Percentiles rank a stretch among this genome's conserved stretches.
phyloP scores from a whole-genome alignment of 495 filamentous ascomycete genomes.

The Bathelium albidoporum region DNA sequence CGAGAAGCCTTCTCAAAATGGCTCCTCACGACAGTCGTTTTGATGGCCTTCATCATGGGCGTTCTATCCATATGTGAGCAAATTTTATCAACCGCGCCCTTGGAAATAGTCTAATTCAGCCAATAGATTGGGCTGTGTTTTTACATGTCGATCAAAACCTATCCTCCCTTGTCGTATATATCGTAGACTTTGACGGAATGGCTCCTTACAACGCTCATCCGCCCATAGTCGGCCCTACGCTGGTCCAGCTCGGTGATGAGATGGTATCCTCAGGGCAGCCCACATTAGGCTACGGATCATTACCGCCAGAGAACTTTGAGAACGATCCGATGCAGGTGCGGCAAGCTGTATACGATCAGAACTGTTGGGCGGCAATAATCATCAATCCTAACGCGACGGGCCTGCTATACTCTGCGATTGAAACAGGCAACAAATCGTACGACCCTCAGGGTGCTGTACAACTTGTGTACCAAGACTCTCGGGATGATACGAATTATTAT shows the following conservation, averaged over 20 bases:
- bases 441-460: slow-evolving; percentile 54
- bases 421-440: slow-evolving; percentile 49
- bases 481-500: slow-evolving; percentile 45
- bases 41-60: slow-evolving; percentile 20
- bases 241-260: slow-evolving; percentile 13
- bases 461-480: slow-evolving; percentile 46
- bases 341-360: slow-evolving; percentile 49
- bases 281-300: slow-evolving; percentile 12
- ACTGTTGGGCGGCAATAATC: slow-evolving; percentile 55
- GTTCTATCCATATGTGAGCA: slow-evolving; percentile 17
- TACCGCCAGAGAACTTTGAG: slow-evolving; percentile 41
- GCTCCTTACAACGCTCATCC: slow-evolving; percentile 18
- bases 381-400: slow-evolving; percentile 56
- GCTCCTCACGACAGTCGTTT: slow-evolving; percentile 15
- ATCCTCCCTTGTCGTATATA: slow-evolving; percentile 16
- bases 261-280: slow-evolving; percentile 9
- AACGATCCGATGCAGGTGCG: slow-evolving; percentile 50
- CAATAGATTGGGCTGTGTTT: slow-evolving; percentile 19
- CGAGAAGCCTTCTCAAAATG: slow-evolving; percentile 18
- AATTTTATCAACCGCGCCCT: not conserved
- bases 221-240: slow-evolving; percentile 22
- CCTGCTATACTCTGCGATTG: slow-evolving; percentile 47
- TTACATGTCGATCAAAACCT: slow-evolving; percentile 18
- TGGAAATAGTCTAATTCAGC: not conserved
- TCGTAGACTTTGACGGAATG: slow-evolving; percentile 24